Evolutionary conservation across 768 basidiomycete genomes (phyloP).

Genomic region (Rhodotorula toruloides): DNA sequence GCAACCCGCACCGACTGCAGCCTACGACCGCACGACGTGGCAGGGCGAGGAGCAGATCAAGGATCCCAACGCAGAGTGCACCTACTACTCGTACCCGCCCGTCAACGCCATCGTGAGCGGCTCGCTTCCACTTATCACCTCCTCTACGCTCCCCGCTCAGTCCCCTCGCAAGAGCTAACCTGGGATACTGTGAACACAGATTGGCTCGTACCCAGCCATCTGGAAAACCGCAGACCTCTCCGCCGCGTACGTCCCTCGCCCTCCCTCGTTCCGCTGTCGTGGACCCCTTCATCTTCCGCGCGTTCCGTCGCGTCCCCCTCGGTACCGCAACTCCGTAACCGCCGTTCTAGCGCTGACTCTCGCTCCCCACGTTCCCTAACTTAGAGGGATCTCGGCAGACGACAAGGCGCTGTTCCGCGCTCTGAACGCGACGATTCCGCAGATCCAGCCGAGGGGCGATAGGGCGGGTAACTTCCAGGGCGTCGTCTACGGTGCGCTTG

Average conservation of each 20-base stretch:
- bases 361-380: too few relatives aligned
- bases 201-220: conserved; percentile 19
- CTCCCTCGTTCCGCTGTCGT: not conserved
- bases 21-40: too few relatives aligned
- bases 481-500: conserved; percentile 10
- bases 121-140: not conserved
- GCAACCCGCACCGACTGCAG: too few relatives aligned
- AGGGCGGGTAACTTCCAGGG: conserved; percentile 44
- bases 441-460: conserved; percentile 44
- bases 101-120: not conserved
- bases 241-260: conserved; percentile 1
- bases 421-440: conserved; percentile 44
- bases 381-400: conserved; percentile 34
- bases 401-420: conserved; percentile 44
- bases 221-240: conserved; percentile 25
- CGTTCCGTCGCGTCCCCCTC: not conserved
- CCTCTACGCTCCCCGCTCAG: not conserved
- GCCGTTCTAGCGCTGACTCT: not conserved
- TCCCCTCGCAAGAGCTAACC: too few relatives aligned
- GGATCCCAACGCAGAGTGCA: not conserved
- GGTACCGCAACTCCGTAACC: too few relatives aligned
- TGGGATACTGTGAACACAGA: conserved; percentile 2
- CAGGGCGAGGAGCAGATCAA: too few relatives aligned
- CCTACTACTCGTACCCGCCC: not conserved
- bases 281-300: not conserved